Evolutionary conservation across 768 basidiomycete species (phyloP), one percentile per base, ranked within the genome.

Genomic region (Pholiota molesta): DNA sequence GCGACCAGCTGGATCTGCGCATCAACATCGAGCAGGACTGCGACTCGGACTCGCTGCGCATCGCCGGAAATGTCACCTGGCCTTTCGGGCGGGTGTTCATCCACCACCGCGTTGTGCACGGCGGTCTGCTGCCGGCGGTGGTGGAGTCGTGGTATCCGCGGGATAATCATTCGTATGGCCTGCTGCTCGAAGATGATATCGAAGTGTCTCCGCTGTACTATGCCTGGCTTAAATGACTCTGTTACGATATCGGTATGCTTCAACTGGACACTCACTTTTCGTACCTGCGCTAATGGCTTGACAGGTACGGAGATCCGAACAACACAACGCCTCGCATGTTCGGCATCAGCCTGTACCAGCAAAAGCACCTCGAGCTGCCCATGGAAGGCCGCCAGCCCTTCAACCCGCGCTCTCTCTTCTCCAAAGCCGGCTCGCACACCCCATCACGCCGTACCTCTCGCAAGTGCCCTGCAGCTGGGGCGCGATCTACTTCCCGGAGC

Each of bases 391-490:
- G 93, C 3, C 81, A 79, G 40, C 77, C 81, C 21, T 94, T 94
- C 74, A 75, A 90, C 71, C 85, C 93, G 1, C 86, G 84, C 62
- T 61, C 69, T 0, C 74, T 89, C 21, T 91, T 95, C 72, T 69
- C 73, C 10, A 62, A 72, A 0, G 65, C 73, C 10, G 77, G 2
- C 53, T 85, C n/a, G 58, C 76, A 0, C 64, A 81, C 47, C 74
- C 82, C 0, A 76, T 79, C 0, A 86, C 86, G 0, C 93, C 94
- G 0, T 95, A 94, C 72, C 83, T 95, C 45, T 94, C 92, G 0
- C 90, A 92, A 61, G 86, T 94, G 10, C 94, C 94, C 0, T 95
- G 94, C 74, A 93, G 91, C 74, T 96, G 93, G 94, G 94, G 94
- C 14, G 94, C 92, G 2, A 80, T 93, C 39, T 96, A 95, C 77